Evolutionary conservation across 495 filamentous ascomycete species (phyloP), one percentile per base, ranked within the genome.

Genomic region (Penicillium roqueforti): DNA sequence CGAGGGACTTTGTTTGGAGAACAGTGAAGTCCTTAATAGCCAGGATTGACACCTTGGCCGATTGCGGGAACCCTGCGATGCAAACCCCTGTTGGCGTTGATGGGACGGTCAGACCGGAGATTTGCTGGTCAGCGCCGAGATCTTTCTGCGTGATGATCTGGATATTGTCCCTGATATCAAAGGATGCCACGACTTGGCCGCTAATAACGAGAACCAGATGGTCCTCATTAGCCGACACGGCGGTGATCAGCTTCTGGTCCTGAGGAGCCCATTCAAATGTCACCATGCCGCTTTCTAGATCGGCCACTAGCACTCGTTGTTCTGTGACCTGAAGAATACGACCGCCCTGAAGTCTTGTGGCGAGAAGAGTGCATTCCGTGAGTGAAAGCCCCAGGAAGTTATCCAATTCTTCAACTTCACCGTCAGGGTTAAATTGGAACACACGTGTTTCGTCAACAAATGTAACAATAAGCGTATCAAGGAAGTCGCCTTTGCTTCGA

Each of bases 401-500:
- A 7, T 88, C 83, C 18, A 96, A 58, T 66, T 99, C 95, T 65
- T 97, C 91, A 2, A 95, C 84, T 53, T 91, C 88, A 4, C 89
- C 92, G 25, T 84, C 75, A 0, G 74, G 32, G 43, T 81, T 81
- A 65, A 99, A 97, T 6, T 63, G 72, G 66, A 97, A 96, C 8
- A 92, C 74, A 43, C 93, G 76, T 1, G 92, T 95, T 60, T 96
- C 90, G 22, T 84, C 83, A 22, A 95, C 76, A 50, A 95, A 90
- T 0, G 91, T 91, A 10, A 88, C 86, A 20, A 91, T 63, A 18
- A 97, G 77, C 0, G 80, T 87, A 61, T 97, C 90, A 46, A 80
- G 67, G 19, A 69, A 73, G 11, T 77, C 73, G 13, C 61, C 60
- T 0, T 65, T 60, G 9, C 68, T 65, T 37, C 69, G 68, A 34